Percentiles rank a stretch among this genome's conserved stretches.
These are phyloP conservation scores for Entoloma clypeatum DNA, from an alignment of 1,284 basidiomycete genomes.

Conservation along the genomic window DNA sequence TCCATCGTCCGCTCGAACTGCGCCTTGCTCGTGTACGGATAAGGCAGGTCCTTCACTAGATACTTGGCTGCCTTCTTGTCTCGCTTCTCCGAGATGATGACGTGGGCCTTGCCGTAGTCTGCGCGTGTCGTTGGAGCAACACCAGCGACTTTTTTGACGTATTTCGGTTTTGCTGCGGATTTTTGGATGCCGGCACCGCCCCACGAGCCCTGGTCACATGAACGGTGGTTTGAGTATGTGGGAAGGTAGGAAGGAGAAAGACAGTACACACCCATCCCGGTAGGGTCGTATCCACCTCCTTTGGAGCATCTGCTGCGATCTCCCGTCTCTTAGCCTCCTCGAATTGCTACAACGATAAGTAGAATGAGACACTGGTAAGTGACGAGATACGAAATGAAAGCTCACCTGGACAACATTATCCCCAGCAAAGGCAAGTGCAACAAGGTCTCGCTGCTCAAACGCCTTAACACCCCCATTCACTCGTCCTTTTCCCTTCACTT, in stretches of 20 bases:
- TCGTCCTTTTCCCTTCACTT: constrained; percentile 45
- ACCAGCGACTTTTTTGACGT: constrained; percentile 78
- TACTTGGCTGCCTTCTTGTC: constrained; percentile 94
- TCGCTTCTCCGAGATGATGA: constrained; percentile 92
- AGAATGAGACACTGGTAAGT: constrained; percentile 4
- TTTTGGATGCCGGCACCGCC: constrained; percentile 74
- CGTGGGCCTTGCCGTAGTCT: constrained; percentile 80
- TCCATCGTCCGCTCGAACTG: constrained; percentile 87
- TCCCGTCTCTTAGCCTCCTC: constrained; percentile 77
- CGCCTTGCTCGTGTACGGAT: constrained; percentile 87
- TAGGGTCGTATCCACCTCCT: constrained; percentile 84
- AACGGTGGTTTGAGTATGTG: constrained; percentile 2
- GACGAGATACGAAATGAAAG: constrained; percentile 7
- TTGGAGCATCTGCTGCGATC: constrained; percentile 81
- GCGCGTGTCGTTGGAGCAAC: constrained; percentile 75
- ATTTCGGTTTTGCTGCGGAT: constrained; percentile 51
- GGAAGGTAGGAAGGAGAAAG: neutral
- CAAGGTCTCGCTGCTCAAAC: constrained; percentile 85
- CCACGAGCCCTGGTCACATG: constrained; percentile 95
- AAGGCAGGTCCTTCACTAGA: constrained; percentile 85
- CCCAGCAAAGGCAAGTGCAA: constrained; percentile 92
- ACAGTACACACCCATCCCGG: constrained; percentile 82
- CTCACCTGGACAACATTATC: constrained; percentile 89
- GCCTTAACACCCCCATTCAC: constrained; percentile 52
- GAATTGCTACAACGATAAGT: constrained; percentile 61